Evolutionary conservation across 176 grass and related monocot genomes (phyloP).

Genomic region (Juncus inflexus): DNA sequence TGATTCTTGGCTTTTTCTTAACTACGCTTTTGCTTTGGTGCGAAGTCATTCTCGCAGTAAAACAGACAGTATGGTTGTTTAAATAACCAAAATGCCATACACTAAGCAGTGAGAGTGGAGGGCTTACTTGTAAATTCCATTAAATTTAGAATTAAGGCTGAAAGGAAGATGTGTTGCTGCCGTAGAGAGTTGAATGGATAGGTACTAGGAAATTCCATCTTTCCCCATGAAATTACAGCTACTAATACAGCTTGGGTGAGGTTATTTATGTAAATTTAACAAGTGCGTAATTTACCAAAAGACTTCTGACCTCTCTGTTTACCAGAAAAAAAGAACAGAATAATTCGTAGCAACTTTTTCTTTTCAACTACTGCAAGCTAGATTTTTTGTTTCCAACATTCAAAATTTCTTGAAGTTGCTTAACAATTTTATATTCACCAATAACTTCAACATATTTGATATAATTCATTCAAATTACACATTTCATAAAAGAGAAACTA

Average conservation of each 20-base stretch:
- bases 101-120: slow-evolving; percentile 1
- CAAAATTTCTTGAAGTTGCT: no score
- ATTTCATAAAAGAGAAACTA: no score
- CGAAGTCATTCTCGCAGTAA: neutral
- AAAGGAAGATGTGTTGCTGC: slow-evolving; percentile 26
- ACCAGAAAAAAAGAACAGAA: no score
- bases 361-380: no score
- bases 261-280: slow-evolving; percentile 1
- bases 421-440: no score
- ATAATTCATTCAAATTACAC: no score
- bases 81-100: slow-evolving; percentile 11
- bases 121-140: no score
- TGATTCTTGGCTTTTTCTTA: slow-evolving; percentile 15
- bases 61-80: neutral
- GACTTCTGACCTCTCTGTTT: no score
- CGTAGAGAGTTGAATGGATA: neutral
- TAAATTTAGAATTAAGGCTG: neutral
- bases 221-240: neutral
- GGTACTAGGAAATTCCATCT: slow-evolving; percentile 15
- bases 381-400: no score
- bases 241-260: slow-evolving; percentile 15
- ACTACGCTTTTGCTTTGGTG: slow-evolving; percentile 12
- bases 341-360: no score
- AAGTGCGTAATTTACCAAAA: no score
- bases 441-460: no score